Evolutionary conservation across 208 protist species (phyloP), one percentile per base, ranked within the genome.

Genomic region (Wallacemonas collosoma): DNA sequence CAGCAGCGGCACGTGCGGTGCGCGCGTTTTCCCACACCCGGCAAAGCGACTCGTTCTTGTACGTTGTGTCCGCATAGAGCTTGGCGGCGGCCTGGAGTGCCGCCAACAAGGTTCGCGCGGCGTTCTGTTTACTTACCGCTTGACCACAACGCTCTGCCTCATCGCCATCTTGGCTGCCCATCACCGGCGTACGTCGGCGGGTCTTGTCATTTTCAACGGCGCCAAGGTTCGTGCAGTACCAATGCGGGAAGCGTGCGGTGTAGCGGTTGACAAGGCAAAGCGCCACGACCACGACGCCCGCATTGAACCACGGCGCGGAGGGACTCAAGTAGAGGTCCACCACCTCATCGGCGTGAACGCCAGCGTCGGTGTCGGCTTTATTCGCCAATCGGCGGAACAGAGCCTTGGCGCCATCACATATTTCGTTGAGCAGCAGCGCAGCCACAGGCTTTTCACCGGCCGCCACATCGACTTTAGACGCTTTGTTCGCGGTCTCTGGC

Each of bases 191-290:
- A 3, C 71, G 38, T 9, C 2, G 50, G 6, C 56, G 58, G 7
- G 62, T 72, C 61, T 6, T 40, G 41, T 54, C 58, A 26, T 72
- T 74, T 11, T 51, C 38, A 61, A 71, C 58, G 12, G 61, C 45
- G 12, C 54, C 57, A 35, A 35, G 26, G 26, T 61, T 57, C 17
- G 35, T 50, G 5, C 14, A 55, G 60, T 54, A 73, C 81, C 81
- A 86, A 15, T 54, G 9, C 0, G 77, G 81, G 72, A 78, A 81
- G 45, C 73, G 71, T 9, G 17, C 54, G 26, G 77, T 76, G 12
- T 85, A 45, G n/a, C 79, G 75, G 75, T 88, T 82, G 4, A 79
- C 64, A n/a, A 88, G 72, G 51, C 82, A 88, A 17, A 88, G 48
- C 15, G 76, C 51, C 56, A 82, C 68, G n/a, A 85, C 67, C 36